Evolutionary conservation across 2,329 filamentous ascomycete species (phyloP), one percentile per base, ranked within the genome.

Genomic region (Curvularia sp.): DNA sequence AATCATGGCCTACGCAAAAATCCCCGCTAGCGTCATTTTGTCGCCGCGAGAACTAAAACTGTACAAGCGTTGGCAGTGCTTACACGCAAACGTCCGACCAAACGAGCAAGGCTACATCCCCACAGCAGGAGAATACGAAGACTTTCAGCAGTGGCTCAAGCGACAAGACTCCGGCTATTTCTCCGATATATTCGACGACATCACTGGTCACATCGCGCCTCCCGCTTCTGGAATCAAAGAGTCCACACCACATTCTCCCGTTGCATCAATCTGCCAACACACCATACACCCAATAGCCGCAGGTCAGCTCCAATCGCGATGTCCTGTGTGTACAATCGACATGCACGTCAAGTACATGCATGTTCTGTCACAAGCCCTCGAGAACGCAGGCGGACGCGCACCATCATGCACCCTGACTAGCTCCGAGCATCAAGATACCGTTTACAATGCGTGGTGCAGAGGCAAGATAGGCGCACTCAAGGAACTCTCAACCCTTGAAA

Each of bases 141-240:
- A 70, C 6, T 74, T 73, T 48, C 69, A 73, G 47, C 59, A 66
- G 19, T 74, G 72, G 72, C 60, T 69, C 12, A 65, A 61, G 41
- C 67, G 67, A 30, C 69, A 70, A 38, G 71, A 73, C 49, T 74
- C 71, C 0, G 70, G 71, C 5, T 73, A 73, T 51, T 70, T 72
- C 39, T 73, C 71, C 15, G 71, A 74, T 42, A 57, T 65, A 2
- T 68, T 72, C n/a, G 66, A 67, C 12, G 68, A 70, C 36, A 64
- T 72, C 4, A 55, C 63, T 8, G 57, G 64, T 18, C 66, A 69
- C 43, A 57, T 70, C 47, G 60, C 65, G 38, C 19, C 56, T 6
- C 19, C 48, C 1, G 32, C 30, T 23, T 25, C 28, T 9, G 21
- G 18, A 9, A 23, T 15, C 12, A 55, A 25, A 12, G 39, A 23